Evolutionary conservation across 1,139 yeast species (phyloP), one percentile per base, ranked within the genome.

Genomic region (Kluyveromyces marxianus): DNA sequence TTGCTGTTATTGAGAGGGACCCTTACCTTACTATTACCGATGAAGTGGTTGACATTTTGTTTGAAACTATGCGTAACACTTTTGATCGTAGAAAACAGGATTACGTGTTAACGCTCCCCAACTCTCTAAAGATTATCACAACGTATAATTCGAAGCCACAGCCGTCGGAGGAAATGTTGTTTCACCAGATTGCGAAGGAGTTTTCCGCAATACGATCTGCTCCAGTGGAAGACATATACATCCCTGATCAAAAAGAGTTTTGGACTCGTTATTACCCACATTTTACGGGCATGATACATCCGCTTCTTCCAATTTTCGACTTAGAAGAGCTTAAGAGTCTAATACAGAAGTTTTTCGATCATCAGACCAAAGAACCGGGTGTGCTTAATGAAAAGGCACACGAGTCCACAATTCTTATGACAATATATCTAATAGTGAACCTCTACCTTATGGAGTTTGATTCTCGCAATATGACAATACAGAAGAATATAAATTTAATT

Each of bases 1-100:
- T 51, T 14, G 51, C 62, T 4, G 54, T 58, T 33, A 54, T 50
- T 31, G 55, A 56, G 35, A 50, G 65, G 8, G 66, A 62, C 44
- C 53, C 57, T 1, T 60, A 58, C 42, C 46, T 61, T 44, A 51
- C 50, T 35, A 44, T 50, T 7, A 41, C 61, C 4, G 41, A 45
- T 28, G 38, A 7, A 7, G 37, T 40, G 7, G 21, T 25, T 4
- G 25, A 21, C 26, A 21, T 40, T 4, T 29, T 40, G 24, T 14
- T 7, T 8, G 21, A 33, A 14, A 40, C 25, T 26, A 38, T 34
- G 5, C 21, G 34, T 8, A 35, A 21, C 21, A 24, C 34, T 28
- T 6, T 25, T 7, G 30, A 29, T 3, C 37, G 39, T 5, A 36
- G 24, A 4, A 35, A 26, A n/a, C 25, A 34, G n/a, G 37, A 40